A percentile compares a stretch with the other conserved stretches of the same genome.
Conservation (phyloP, 305 asterid species). For the Caryopteris hybrid region DNA sequence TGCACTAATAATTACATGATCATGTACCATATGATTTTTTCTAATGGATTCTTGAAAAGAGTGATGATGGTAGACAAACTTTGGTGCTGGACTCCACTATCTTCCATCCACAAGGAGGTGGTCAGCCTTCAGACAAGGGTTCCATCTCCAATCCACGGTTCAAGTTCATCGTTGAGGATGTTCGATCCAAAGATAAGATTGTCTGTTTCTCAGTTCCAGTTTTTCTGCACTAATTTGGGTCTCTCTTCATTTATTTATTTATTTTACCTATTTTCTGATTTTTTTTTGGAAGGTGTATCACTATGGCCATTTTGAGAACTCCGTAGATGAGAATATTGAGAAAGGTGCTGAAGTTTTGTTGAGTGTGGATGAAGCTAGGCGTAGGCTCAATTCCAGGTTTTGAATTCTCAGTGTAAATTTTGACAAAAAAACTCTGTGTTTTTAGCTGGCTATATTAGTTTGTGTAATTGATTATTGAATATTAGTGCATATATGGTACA, state of each 20-base stretch:
- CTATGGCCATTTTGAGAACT: slow-evolving; percentile 50
- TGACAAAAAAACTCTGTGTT: not conserved
- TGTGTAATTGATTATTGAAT: not conserved
- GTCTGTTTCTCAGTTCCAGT: slow-evolving; percentile 31
- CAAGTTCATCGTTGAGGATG: slow-evolving; percentile 64
- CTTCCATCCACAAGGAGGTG: slow-evolving; percentile 95
- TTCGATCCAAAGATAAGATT: slow-evolving; percentile 64
- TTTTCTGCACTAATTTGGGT: not conserved
- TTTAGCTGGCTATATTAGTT: not conserved
- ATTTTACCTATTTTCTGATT: slow-evolving; percentile 1
- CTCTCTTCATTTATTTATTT: not conserved
- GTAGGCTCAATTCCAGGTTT: slow-evolving; percentile 68
- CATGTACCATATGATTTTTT: not conserved
- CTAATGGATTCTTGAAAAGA: slow-evolving; percentile 22
- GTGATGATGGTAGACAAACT: slow-evolving; percentile 48
- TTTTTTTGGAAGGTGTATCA: slow-evolving; percentile 47
- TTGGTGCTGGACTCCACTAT: slow-evolving; percentile 58
- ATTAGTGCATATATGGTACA: too few species aligned
- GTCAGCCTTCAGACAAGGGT: slow-evolving; percentile 84
- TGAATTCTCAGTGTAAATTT: not conserved
- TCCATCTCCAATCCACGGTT: slow-evolving; percentile 37
- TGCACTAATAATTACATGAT: too few species aligned
- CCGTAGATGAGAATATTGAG: slow-evolving; percentile 26
- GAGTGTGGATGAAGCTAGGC: slow-evolving; percentile 59
- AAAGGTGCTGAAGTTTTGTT: slow-evolving; percentile 49